phyloP scores from a whole-genome alignment of 257 asterid genomes.

The Plectranthus barbatus region DNA sequence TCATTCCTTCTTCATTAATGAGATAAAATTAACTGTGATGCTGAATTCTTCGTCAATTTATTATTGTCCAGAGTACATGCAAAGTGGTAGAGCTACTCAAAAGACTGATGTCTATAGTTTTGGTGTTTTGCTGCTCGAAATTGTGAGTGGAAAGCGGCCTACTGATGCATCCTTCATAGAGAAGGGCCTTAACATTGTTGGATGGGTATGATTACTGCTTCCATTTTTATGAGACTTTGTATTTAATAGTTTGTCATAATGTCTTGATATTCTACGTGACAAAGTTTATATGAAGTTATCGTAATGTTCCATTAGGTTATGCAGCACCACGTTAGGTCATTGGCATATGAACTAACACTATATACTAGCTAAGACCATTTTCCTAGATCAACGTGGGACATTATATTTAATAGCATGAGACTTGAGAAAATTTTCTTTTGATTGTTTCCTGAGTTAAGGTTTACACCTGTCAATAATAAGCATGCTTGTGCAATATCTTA shows the following conservation, averaged over 20 bases:
- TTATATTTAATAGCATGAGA: too few species aligned
- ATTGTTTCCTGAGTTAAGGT: too few species aligned
- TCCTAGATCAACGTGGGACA: too few species aligned
- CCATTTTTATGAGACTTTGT: not conserved
- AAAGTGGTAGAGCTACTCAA: conserved; percentile 68
- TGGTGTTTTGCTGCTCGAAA: conserved; percentile 78
- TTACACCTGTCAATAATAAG: too few species aligned
- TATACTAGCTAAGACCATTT: too few species aligned
- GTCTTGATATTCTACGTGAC: not conserved
- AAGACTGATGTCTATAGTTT: conserved; percentile 84
- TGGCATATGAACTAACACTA: too few species aligned
- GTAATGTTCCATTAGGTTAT: not conserved
- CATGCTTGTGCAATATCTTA: not conserved
- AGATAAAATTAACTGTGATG: not conserved
- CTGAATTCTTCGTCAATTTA: not conserved
- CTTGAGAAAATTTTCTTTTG: too few species aligned
- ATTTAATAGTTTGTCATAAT: not conserved
- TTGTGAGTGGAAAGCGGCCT: conserved; percentile 51
- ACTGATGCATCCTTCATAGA: conserved; percentile 29
- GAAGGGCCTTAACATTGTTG: conserved; percentile 27
- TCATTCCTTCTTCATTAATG: not conserved
- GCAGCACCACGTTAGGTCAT: not conserved
- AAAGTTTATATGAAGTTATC: not conserved
- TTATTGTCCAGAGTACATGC: conserved; percentile 25
- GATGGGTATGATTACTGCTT: conserved; percentile 20